Evolutionary conservation across 1,139 yeast species (phyloP), one percentile per base, ranked within the genome.

Genomic region (Geotrichum restrictum): DNA sequence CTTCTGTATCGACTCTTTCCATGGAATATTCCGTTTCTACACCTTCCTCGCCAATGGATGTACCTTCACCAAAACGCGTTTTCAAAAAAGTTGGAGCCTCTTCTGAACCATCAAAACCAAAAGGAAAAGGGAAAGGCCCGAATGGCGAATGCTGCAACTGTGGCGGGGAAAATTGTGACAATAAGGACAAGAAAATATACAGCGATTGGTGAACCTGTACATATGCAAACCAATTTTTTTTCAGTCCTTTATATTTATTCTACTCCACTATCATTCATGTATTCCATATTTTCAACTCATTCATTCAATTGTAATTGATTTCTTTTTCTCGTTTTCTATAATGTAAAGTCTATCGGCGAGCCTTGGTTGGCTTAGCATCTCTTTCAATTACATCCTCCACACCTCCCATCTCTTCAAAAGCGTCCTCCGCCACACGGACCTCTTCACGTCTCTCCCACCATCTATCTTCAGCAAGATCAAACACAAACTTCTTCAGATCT

Each of bases 391-490:
- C 83, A 57, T 88, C 95, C 22, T 88, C 95, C 56, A 89, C 93
- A 54, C 96, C 97, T 51, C 96, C 95, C 68, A 86, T 66, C 60
- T 88, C 96, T 69, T 91, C 98, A 65, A 88, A 72, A 64, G 81
- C 81, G 62, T 91, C 98, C 70, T 93, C 98, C 45, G 88, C 87
- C 39, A 82, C 77, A 64, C 95, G 83, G 22, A 91, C 83, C 62
- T 85, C 94, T 65, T 93, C 98, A 72, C 98, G 83, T 73, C 98
- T 85, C 67, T 93, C 98, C 98, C 98, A 93, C 94, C 96, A 93
- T 72, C 98, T 80, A 59, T 85, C 94, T 70, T 91, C 96, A 68
- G 95, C 85, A 57, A 91, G 71, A 60, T 89, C 97, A 67, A 93
- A 93, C 0, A 97, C 86, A 40, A 87, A 85, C 56, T 86, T 84